Base-by-base conservation (phyloP, 75 land plant species). In the Chamaecyparis obtusa region DNA sequence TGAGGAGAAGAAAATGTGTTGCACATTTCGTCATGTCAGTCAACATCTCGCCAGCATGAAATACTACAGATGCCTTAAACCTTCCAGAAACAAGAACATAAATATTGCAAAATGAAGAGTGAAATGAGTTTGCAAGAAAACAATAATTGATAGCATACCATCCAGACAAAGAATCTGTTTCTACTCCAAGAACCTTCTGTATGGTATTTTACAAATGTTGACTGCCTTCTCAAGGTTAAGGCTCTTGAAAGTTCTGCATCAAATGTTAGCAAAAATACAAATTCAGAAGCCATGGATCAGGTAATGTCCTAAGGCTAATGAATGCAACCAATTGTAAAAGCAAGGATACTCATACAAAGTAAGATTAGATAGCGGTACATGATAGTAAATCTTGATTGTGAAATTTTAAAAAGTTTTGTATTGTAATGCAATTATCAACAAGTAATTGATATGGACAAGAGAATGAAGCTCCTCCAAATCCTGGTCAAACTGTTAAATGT, bases 161-260 rank as follows among this genome's bases (percentile, higher is more conserved):
- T 87, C 99, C 99, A 97, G n/a, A 95, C 89, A 84, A 92, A 83
- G 80, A 95, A 75, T 14, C 87, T 84, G 84, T 94, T 92, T 77
- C 86, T 92, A 87, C 87, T 89, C 93, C 93, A 89, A 74, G 93
- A 86, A 54, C 54, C 91, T 71, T 96, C 92, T 81, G 95, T 83
- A 72, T 97, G 99, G 81, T 91, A 86, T 80, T 89, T 88, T 46
- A 93, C 93, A 90, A 97, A 94, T 13, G 95, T 93, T 17, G 96
- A 94, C 85, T 97, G 95, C 79, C 99, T 94, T 77, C 87, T 86
- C 86, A 93, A 36, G 82, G 91, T 91, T 87, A 89, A 43, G 82
- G 89, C 89, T 43, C 87, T 94, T 36, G 95, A 90, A 83, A 93
- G 87, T 86, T 95, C 97, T 96, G 92, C 83, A 48, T 55, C 5